A percentile compares a stretch with the other conserved stretches of the same genome.
Evolutionary conservation across 129 eudicot species (phyloP).

Genomic region (Heracleum sosnowskyi): DNA sequence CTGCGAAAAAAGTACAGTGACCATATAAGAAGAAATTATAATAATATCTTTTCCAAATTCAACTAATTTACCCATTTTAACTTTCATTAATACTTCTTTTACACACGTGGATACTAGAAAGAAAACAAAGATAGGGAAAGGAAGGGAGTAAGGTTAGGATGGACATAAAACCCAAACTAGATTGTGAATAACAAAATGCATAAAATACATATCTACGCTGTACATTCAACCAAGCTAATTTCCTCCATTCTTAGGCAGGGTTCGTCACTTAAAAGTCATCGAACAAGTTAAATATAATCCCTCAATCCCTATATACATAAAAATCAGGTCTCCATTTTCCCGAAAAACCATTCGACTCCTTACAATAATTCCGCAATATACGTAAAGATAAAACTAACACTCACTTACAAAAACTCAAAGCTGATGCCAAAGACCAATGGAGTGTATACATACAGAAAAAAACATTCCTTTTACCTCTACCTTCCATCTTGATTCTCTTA

Average conservation of each 20-base stretch:
- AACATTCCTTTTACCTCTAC: no score
- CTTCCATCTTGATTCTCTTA: no score
- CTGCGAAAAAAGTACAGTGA: neutral
- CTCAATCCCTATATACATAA: neutral
- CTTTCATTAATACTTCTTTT: neutral
- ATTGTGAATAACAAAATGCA: neutral
- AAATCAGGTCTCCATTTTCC: neutral
- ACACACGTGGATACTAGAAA: neutral
- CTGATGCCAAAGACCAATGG: no score
- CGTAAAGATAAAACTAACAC: no score
- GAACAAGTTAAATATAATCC: neutral
- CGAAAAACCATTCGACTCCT: neutral
- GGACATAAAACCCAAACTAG: neutral
- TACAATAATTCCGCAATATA: neutral
- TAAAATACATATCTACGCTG: neutral
- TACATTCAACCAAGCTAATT: no score
- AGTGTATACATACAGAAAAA: no score
- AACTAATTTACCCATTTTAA: neutral
- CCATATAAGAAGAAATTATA: neutral
- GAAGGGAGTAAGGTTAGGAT: neutral
- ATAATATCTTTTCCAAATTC: neutral
- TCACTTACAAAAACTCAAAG: no score
- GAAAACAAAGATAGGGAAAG: neutral
- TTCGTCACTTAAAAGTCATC: neutral
- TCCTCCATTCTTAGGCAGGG: neutral